Evolutionary conservation across 345 rosid species (phyloP), one percentile per base, ranked within the genome.

Genomic region (Acer saccharum): DNA sequence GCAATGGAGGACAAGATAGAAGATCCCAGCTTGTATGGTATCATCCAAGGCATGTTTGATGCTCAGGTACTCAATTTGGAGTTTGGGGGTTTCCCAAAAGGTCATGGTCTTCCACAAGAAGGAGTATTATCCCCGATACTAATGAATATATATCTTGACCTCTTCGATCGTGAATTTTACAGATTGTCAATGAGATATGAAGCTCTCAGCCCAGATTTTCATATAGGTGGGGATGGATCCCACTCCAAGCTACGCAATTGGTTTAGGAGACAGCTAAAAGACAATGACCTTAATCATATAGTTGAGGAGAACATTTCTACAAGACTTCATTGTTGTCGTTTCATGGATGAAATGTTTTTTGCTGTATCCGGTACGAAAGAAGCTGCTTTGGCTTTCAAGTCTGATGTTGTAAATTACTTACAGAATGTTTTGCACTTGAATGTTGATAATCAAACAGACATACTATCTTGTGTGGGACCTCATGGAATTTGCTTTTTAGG

Each of bases 31-130:
- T 85, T 95, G 74, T 89, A 64, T 61, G 78, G 79, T 79, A 78
- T 88, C 58, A 87, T 93, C n/a, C 72, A 74, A 78, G 82, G 87
- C 69, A 90, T 95, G 97, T 92, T 86, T 83, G 89, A 93, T 77
- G 87, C 95, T 25, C 81, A 81, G 6, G 94, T 89, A 78, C 85
- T 93, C 57, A 91, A 93, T 83, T 75, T 91, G 46, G 97, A 90
- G 85, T 95, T 95, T 87, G 98, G 98, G 35, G 92, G 94, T 61
- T 95, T 90, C 78, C 91, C 94, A 29, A 95, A 95, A 85, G 95
- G 98, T 46, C 95, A 95, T 77, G 98, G 98, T 80, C 98, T 95
- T 79, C 98, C 98, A 25, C 98, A 95, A 75, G 98, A 95, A 88
- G 98, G 98, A 71, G 81, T 89, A 58, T 68, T 95, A 82, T 95